Percentiles rank a stretch among this genome's conserved stretches.
Evolutionary conservation across 2,329 filamentous ascomycete species (phyloP).

Genomic region (Pseudocercospora fijiensis): DNA sequence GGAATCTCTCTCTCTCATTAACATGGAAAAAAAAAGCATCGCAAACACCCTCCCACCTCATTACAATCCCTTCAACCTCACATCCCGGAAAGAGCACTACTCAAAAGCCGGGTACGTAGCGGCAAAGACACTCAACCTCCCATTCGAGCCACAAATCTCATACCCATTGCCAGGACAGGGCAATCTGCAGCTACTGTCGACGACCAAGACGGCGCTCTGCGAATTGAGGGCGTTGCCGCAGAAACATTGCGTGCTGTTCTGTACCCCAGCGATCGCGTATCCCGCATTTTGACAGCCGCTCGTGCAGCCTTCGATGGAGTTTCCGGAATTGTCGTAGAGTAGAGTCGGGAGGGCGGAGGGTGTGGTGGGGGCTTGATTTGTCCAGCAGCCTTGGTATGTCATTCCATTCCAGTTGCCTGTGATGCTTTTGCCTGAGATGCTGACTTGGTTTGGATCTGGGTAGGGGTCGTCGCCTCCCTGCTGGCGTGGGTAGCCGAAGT

Average conservation of each 20-base stretch:
- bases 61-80: not conserved
- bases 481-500: slow-evolving; percentile 37
- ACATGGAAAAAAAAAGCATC: not conserved
- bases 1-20: not conserved
- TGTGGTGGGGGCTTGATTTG: slow-evolving; percentile 28
- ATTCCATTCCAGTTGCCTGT: slow-evolving; percentile 25
- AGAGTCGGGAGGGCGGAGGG: slow-evolving; percentile 27
- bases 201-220: slow-evolving; percentile 25
- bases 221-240: slow-evolving; percentile 35
- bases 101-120: slow-evolving; percentile 15
- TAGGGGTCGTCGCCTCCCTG: slow-evolving; percentile 37
- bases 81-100: slow-evolving; percentile 6
- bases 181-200: slow-evolving; percentile 32
- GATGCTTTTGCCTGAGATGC: slow-evolving; percentile 7
- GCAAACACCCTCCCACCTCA: not conserved
- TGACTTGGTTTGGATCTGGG: slow-evolving; percentile 5
- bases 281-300: slow-evolving; percentile 32
- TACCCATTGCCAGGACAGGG: slow-evolving; percentile 35
- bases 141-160: slow-evolving; percentile 33
- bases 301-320: slow-evolving; percentile 34
- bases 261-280: slow-evolving; percentile 37
- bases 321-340: slow-evolving; percentile 27
- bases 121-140: slow-evolving; percentile 32
- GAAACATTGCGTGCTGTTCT: slow-evolving; percentile 36
- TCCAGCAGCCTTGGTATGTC: slow-evolving; percentile 40